phyloP scores from a whole-genome alignment of 1,284 basidiomycete species.

The Somion occarium region DNA sequence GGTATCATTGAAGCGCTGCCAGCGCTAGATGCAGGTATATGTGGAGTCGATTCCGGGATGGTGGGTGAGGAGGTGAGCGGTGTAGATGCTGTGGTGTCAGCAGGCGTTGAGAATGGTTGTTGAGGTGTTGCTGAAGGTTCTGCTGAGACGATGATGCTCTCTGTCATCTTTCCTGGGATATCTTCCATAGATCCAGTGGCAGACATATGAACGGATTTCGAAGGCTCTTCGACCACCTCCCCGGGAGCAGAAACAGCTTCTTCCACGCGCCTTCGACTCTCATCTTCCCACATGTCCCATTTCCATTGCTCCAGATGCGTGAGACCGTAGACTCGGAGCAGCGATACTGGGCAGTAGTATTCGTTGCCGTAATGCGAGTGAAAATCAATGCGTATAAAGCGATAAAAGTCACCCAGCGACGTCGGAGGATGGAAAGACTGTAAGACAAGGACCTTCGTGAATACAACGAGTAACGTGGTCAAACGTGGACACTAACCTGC shows the following conservation, averaged over 20 bases:
- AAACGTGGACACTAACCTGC: slow-evolving; percentile 54
- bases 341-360: slow-evolving; percentile 93
- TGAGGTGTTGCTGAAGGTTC: too few species aligned
- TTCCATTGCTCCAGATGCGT: slow-evolving; percentile 97
- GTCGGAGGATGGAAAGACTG: slow-evolving; percentile 76
- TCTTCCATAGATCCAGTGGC: background rate
- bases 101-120: too few species aligned
- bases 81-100: too few species aligned
- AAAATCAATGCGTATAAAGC: slow-evolving; percentile 94
- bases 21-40: too few species aligned
- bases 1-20: too few species aligned
- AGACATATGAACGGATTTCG: background rate
- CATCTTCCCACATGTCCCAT: slow-evolving; percentile 76
- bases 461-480: background rate
- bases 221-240: background rate
- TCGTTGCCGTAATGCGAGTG: slow-evolving; percentile 92
- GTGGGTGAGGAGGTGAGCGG: too few species aligned
- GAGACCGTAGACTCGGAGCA: slow-evolving; percentile 92
- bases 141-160: background rate
- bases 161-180: background rate
- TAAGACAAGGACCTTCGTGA: background rate
- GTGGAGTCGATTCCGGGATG: too few species aligned
- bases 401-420: slow-evolving; percentile 77
- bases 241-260: slow-evolving; percentile 8
- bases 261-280: slow-evolving; percentile 39